Evolutionary conservation across 1,284 basidiomycete genomes (phyloP).

Genomic region (Cutaneotrichosporon sp.): DNA sequence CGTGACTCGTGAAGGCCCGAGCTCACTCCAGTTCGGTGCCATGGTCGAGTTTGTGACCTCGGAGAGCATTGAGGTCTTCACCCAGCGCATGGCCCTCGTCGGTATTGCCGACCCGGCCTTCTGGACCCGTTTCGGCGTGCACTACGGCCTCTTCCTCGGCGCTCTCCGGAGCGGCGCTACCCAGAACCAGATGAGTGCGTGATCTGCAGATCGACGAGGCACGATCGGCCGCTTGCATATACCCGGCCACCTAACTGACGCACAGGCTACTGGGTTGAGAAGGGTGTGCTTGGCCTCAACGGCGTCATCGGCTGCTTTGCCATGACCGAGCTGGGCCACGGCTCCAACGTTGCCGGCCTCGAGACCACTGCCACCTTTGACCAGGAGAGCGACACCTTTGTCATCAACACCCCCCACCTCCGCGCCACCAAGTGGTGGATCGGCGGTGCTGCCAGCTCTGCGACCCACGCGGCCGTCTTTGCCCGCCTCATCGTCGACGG

Average conservation of each 20-base stretch:
- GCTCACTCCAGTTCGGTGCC: slow-evolving; percentile 41
- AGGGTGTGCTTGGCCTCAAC: slow-evolving; percentile 59
- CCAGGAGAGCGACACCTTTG: slow-evolving; percentile 58
- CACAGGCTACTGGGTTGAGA: slow-evolving; percentile 59
- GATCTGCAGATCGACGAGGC: neutral
- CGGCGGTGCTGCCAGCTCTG: slow-evolving; percentile 61
- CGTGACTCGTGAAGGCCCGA: neutral
- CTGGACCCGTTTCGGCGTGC: slow-evolving; percentile 61
- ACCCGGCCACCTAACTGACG: slow-evolving; percentile 22
- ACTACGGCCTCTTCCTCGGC: slow-evolving; percentile 60
- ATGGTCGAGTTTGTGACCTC: slow-evolving; percentile 57
- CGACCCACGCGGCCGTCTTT: slow-evolving; percentile 62
- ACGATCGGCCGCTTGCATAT: neutral
- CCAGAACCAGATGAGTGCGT: slow-evolving; percentile 50
- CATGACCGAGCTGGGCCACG: slow-evolving; percentile 58
- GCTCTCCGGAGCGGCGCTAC: slow-evolving; percentile 53
- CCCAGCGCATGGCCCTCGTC: slow-evolving; percentile 57
- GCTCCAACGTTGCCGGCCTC: slow-evolving; percentile 61
- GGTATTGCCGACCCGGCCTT: slow-evolving; percentile 59
- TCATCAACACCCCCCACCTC: slow-evolving; percentile 60
- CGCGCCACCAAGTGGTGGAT: slow-evolving; percentile 63
- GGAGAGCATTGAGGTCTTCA: slow-evolving; percentile 57
- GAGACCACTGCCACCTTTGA: slow-evolving; percentile 63
- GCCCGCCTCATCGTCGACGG: slow-evolving; percentile 61
- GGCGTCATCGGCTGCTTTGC: slow-evolving; percentile 62